A percentile compares a stretch with the other conserved stretches of the same genome.
Conservation (phyloP, 495 filamentous ascomycete genomes). For the Lophium mytilinum region DNA sequence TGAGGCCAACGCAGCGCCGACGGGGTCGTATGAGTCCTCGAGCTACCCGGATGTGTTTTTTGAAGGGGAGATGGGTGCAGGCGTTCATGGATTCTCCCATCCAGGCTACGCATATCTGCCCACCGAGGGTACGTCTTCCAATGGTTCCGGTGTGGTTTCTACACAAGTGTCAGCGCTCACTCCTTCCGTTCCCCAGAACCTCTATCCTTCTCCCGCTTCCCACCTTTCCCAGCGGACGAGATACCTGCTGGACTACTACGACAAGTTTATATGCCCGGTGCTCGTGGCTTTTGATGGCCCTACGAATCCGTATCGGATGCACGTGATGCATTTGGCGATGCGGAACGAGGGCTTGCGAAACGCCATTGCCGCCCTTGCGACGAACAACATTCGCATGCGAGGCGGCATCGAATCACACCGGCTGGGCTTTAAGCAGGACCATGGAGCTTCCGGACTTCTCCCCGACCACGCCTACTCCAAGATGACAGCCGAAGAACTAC, state of each 20-base stretch:
- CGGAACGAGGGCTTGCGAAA: conserved; percentile 78
- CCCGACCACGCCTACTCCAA: conserved; percentile 21
- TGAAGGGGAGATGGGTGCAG: conserved; percentile 19
- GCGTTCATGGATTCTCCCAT: conserved; percentile 20
- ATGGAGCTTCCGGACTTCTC: not conserved
- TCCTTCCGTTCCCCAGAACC: conserved; percentile 25
- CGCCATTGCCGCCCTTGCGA: conserved; percentile 81
- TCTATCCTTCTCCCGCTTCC: conserved; percentile 10
- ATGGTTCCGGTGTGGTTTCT: conserved; percentile 19
- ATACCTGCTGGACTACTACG: conserved; percentile 66
- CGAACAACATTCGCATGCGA: conserved; percentile 62
- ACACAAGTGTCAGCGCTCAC: conserved; percentile 25
- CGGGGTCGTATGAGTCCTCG: conserved; percentile 11
- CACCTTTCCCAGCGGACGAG: conserved; percentile 46
- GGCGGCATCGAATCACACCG: conserved; percentile 17
- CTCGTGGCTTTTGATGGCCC: conserved; percentile 87
- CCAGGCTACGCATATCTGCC: conserved; percentile 19
- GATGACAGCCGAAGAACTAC: conserved; percentile 32
- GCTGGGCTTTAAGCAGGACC: conserved; percentile 23
- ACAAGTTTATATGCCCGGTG: conserved; percentile 82
- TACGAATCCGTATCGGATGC: conserved; percentile 74
- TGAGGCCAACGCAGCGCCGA: conserved; percentile 16
- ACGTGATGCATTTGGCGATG: conserved; percentile 71
- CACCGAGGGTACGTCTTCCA: conserved; percentile 28
- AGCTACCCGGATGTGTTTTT: conserved; percentile 21